These are phyloP conservation scores for Lecanosticta acicola DNA, from an alignment of 2,329 filamentous ascomycete genomes.

Conservation along the genomic window DNA sequence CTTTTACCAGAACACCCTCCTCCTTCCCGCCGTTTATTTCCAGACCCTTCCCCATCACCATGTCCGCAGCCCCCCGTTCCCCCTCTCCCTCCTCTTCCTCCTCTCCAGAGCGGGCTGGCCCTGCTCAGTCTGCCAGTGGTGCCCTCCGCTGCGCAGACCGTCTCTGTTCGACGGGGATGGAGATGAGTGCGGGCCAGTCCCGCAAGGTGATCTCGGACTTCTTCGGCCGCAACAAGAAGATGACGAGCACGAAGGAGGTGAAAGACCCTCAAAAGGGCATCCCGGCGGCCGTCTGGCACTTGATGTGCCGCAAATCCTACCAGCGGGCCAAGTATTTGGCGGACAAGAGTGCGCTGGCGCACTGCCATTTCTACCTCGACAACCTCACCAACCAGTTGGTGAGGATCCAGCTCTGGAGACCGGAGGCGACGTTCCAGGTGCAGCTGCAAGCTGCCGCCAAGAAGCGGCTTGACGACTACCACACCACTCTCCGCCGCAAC, in stretches of 20 bases:
- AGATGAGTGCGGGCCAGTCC: constrained; percentile 5
- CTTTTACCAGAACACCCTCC: no score
- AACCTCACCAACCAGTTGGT: constrained; percentile 24
- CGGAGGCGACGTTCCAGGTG: constrained; percentile 26
- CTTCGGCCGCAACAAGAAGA: constrained; percentile 76
- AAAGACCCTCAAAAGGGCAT: constrained; percentile 48
- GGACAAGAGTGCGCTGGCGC: constrained; percentile 9
- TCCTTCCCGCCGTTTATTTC: background rate
- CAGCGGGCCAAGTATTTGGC: constrained; percentile 49
- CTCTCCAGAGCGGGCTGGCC: background rate
- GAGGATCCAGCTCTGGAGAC: constrained; percentile 29
- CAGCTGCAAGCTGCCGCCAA: constrained; percentile 24
- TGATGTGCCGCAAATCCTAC: constrained; percentile 69
- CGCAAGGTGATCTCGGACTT: constrained; percentile 76
- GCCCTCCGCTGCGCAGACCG: constrained; percentile 11
- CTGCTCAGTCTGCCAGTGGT: background rate
- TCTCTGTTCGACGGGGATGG: constrained; percentile 12
- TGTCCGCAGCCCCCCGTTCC: no score
- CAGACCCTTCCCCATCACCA: background rate
- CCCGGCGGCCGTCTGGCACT: constrained; percentile 56
- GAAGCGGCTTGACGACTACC: constrained; percentile 21
- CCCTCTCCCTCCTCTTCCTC: no score
- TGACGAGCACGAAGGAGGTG: constrained; percentile 44
- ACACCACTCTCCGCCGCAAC: constrained; percentile 18
- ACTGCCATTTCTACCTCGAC: constrained; percentile 14